Evolutionary conservation across 768 basidiomycete genomes (phyloP).

Genomic region (Rhodotorula taiwanensis): DNA sequence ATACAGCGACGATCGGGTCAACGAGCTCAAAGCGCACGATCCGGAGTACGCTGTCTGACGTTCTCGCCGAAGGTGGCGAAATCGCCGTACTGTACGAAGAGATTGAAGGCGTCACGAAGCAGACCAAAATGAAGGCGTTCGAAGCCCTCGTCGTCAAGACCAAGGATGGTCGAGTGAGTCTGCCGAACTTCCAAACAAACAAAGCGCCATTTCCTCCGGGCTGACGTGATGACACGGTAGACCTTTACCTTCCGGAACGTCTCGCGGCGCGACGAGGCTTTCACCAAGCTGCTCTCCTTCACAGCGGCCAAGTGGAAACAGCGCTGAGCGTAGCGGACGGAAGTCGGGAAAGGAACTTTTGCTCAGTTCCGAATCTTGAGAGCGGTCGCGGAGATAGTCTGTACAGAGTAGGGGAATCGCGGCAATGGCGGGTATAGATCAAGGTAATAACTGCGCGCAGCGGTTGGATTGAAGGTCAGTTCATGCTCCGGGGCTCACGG

Average conservation of each 20-base stretch:
- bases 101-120: constrained; percentile 21
- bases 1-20: too few species aligned
- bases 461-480: too few species aligned
- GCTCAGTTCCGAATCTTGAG: too few species aligned
- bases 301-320: not conserved
- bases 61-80: not conserved
- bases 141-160: constrained; percentile 14
- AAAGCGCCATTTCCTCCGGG: not conserved
- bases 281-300: constrained; percentile 24
- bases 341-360: too few species aligned
- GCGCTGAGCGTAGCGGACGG: not conserved
- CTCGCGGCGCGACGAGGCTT: constrained; percentile 18
- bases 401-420: too few species aligned
- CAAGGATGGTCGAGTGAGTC: constrained; percentile 20
- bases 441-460: too few species aligned
- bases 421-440: too few species aligned
- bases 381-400: too few species aligned
- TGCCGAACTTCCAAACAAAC: too few species aligned
- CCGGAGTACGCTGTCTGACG: not conserved
- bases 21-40: too few species aligned
- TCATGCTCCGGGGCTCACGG: too few species aligned
- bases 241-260: constrained; percentile 14
- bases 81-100: constrained; percentile 4
- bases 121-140: not conserved
- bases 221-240: not conserved